phyloP scores from a whole-genome alignment of 2,329 filamentous ascomycete species.

The Epichloe elymi region DNA sequence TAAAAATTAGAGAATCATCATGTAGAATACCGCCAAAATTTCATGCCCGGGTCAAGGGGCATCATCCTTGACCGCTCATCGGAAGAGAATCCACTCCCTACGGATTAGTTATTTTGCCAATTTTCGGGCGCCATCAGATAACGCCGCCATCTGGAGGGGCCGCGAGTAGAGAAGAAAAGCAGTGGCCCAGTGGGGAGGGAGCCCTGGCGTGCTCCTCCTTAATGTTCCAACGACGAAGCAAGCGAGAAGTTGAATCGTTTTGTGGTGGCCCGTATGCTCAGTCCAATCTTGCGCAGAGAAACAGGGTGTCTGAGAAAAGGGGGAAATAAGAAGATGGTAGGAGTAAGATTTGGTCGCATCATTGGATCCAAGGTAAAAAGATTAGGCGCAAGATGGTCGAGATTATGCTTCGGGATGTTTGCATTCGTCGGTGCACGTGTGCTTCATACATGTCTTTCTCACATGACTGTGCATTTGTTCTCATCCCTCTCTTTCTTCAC shows the following conservation, averaged over 20 bases:
- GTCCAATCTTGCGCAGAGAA: background rate
- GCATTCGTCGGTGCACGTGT: conserved; percentile 1
- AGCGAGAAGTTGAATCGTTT: background rate
- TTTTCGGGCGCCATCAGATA: too few relatives aligned
- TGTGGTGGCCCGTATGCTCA: background rate
- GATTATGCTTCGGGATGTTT: conserved; percentile 1
- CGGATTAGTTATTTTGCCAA: too few relatives aligned
- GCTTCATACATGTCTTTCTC: conserved; percentile 9
- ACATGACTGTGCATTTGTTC: conserved; percentile 50
- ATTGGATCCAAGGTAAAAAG: background rate
- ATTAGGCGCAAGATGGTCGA: background rate
- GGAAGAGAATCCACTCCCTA: too few relatives aligned
- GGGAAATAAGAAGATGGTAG: background rate
- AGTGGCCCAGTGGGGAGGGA: too few relatives aligned
- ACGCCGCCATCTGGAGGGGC: too few relatives aligned
- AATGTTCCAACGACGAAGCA: background rate
- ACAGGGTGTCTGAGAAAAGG: too few relatives aligned
- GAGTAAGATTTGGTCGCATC: background rate
- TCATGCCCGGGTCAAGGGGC: too few relatives aligned
- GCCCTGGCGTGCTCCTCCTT: too few relatives aligned
- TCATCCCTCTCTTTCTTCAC: conserved; percentile 54
- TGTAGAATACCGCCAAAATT: too few relatives aligned
- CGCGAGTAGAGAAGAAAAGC: too few relatives aligned
- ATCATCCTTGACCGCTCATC: too few relatives aligned
- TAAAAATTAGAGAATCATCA: too few relatives aligned